These are phyloP conservation scores for Mycosarcoma mackinlayi DNA, from an alignment of 1,284 basidiomycete species.

Conservation along the genomic window DNA sequence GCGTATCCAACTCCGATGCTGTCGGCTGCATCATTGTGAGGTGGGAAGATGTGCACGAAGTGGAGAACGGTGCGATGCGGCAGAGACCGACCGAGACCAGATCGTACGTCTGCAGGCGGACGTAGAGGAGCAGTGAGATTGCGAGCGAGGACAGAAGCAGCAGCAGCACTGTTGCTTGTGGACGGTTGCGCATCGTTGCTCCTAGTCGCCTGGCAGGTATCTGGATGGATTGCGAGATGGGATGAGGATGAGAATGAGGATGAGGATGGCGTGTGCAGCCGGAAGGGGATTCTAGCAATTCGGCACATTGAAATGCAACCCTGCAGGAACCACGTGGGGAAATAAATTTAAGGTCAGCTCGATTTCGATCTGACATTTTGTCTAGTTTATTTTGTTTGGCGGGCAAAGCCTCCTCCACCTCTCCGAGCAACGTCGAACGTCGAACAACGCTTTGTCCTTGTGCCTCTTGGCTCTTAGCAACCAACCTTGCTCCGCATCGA, in stretches of 20 bases:
- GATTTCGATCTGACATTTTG: neutral
- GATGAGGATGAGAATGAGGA: no score
- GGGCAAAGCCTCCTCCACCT: neutral
- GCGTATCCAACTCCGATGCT: conserved; percentile 1
- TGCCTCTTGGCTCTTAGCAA: neutral
- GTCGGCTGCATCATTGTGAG: conserved; percentile 9
- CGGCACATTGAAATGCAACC: no score
- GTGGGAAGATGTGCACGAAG: conserved; percentile 9
- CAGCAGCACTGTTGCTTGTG: conserved; percentile 8
- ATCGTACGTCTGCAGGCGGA: conserved; percentile 33
- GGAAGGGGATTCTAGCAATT: no score
- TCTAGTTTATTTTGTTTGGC: no score
- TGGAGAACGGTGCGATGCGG: conserved; percentile 18
- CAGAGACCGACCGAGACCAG: conserved; percentile 33
- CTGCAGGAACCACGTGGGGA: conserved; percentile 1
- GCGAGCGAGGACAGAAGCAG: conserved; percentile 17
- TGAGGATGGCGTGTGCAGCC: no score
- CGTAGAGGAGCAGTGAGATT: conserved; percentile 22
- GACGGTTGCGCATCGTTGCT: conserved; percentile 18
- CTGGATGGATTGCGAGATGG: no score
- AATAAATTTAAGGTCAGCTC: no score
- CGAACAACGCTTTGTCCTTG: neutral
- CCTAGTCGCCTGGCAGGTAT: no score
- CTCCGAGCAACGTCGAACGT: neutral
- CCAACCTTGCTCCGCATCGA: neutral